Percentiles rank a stretch among this genome's conserved stretches.
Evolutionary conservation across 2,329 filamentous ascomycete genomes (phyloP).

Genomic region (Fusarium papillatum): DNA sequence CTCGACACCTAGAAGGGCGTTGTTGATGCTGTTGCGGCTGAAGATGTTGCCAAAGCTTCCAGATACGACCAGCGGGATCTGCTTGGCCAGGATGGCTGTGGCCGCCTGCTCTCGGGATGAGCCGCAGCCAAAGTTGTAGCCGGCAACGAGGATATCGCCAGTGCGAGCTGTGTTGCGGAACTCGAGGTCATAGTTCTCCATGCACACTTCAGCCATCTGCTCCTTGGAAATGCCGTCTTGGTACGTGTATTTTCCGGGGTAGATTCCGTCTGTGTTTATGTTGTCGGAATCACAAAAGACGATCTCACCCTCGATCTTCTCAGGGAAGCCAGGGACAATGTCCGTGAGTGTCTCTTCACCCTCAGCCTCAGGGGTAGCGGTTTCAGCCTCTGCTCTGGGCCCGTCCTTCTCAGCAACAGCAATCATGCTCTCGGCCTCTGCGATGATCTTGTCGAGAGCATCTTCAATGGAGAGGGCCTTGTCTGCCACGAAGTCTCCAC

Average conservation of each 20-base stretch:
- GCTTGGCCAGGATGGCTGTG: conserved; percentile 85
- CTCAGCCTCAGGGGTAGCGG: conserved; percentile 20
- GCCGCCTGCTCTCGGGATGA: conserved; percentile 83
- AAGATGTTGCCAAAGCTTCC: conserved; percentile 92
- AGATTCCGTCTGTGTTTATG: conserved; percentile 93
- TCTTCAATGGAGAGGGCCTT: conserved; percentile 77
- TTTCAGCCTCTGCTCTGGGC: not conserved
- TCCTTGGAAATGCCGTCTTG: conserved; percentile 84
- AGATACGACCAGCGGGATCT: conserved; percentile 84
- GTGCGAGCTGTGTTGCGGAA: conserved; percentile 75
- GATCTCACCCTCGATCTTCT: conserved; percentile 87
- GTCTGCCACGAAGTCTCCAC: conserved; percentile 73
- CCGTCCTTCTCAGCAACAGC: conserved; percentile 62
- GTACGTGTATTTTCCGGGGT: conserved; percentile 91
- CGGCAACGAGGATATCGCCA: conserved; percentile 86
- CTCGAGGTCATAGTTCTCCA: conserved; percentile 90
- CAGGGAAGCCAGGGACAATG: conserved; percentile 88
- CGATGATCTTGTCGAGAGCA: conserved; percentile 79
- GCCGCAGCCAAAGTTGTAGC: conserved; percentile 92
- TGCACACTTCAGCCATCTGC: conserved; percentile 90
- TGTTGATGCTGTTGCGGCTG: conserved; percentile 83
- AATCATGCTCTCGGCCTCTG: conserved; percentile 75
- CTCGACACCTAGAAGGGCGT: conserved; percentile 80
- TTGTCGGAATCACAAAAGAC: conserved; percentile 67
- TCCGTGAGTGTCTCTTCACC: conserved; percentile 68